Evolutionary conservation across 495 filamentous ascomycete genomes (phyloP), one percentile per base, ranked within the genome.

Genomic region (Lepidopterella palustris): DNA sequence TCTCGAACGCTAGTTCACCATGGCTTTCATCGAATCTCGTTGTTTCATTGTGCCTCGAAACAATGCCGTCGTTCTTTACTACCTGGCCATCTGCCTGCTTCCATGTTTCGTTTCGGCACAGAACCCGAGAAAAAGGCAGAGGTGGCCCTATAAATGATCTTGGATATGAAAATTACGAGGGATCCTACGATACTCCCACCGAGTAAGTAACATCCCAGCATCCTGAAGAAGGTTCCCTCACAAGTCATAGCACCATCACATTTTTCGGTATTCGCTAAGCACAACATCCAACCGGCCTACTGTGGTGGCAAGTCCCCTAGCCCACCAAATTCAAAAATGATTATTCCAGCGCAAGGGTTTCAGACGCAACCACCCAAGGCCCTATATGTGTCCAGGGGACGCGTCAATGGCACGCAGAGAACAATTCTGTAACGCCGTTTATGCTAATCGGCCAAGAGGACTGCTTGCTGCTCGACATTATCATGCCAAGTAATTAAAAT

Each of bases 241-340:
- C 6, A 35, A 35, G 31, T 6, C 31, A 6, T 6, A 35, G 31
- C 15, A 35, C 15, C 31, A 35, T 6, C 15, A 35, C 31, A 6
- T 68, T 57, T 53, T 66, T 59, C 48, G 63, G 63, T 51, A 66
- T 68, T 25, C 55, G 56, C 13, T 68, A 66, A 27, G 66, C 66
- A n/a, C 32, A 40, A 23, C 51, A 58, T 21, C 66, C 66, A 3
- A 18, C 59, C 18, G 63, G 63, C n/a, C 55, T 60, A 27, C 63
- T 68, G 1, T 42, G 66, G 23, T 68, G 66, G 66, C 25, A 53
- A 59, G 51, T 59, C 10, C 66, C 66, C 5, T 23, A 66, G 51
- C 35, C 25, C 15, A 35, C 15, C 15, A 15, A 35, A 15, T 15
- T 35, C 15, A 35, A 35, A 6, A 35, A 35, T 15, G 15, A 15